Conservation (phyloP, 129 eudicot genomes). For the Deinandra increscens region DNA sequence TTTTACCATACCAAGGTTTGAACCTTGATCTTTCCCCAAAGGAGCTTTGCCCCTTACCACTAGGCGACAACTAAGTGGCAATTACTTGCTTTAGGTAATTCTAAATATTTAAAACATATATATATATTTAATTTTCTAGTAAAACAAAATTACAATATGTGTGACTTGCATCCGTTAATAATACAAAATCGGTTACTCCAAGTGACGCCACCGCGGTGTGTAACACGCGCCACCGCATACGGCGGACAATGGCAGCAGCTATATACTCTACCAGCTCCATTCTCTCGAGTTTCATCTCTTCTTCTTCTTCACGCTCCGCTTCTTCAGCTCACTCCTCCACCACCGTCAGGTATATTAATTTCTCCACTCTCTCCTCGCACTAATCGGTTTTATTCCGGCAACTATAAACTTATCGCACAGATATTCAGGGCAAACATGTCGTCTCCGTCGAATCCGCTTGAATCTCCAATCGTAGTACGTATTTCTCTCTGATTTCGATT, state of each 20-base stretch:
- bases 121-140: too few relatives aligned
- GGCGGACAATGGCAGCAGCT: constrained; percentile 25
- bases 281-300: constrained; percentile 21
- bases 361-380: constrained; percentile 17
- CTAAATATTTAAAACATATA: too few relatives aligned
- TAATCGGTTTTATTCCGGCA: constrained; percentile 10
- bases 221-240: constrained; percentile 30
- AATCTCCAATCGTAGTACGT: constrained; percentile 55
- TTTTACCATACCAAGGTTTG: too few relatives aligned
- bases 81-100: too few relatives aligned
- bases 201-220: not conserved
- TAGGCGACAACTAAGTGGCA: too few relatives aligned
- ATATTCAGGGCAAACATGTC: constrained; percentile 50
- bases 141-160: too few relatives aligned
- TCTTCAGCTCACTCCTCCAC: constrained; percentile 14
- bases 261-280: constrained; percentile 14
- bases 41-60: too few relatives aligned
- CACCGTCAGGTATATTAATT: constrained; percentile 25
- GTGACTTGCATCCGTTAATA: constrained; percentile 1
- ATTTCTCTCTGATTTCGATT: not conserved
- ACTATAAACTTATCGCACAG: not conserved
- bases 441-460: constrained; percentile 40
- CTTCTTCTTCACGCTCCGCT: constrained; percentile 27
- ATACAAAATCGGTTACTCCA: constrained; percentile 17
- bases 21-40: too few relatives aligned